These are phyloP conservation scores for Eutypella sp. DNA, from an alignment of 2,329 filamentous ascomycete genomes.

Conservation along the genomic window DNA sequence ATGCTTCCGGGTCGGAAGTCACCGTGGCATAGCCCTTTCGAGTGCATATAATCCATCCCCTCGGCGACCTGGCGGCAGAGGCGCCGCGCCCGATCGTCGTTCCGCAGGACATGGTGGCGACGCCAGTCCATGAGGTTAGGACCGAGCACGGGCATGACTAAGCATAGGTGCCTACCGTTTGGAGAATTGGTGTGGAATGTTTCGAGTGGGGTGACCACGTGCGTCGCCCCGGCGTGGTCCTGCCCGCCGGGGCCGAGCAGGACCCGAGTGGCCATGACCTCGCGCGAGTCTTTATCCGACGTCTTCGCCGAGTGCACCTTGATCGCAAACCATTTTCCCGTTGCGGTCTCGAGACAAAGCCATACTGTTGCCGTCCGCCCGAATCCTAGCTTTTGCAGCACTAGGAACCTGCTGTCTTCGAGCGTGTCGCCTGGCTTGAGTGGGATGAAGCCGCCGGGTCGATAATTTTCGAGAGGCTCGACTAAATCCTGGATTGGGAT, in stretches of 20 bases:
- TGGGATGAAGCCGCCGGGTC: neutral
- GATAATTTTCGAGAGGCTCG: neutral
- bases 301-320: neutral
- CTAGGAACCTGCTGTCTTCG: neutral
- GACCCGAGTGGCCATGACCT: neutral
- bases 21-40: neutral
- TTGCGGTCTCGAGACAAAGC: neutral
- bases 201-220: neutral
- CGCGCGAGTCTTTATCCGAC: neutral
- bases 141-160: neutral
- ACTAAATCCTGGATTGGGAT: too few species aligned
- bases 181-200: neutral
- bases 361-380: neutral
- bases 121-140: neutral
- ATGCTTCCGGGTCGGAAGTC: conserved; percentile 1
- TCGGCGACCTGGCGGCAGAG: conserved; percentile 1
- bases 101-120: neutral
- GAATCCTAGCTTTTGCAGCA: neutral
- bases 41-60: neutral
- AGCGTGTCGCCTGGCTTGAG: neutral
- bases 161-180: neutral
- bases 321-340: neutral
- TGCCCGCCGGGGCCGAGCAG: neutral
- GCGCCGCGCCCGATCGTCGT: neutral
- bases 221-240: neutral